phyloP scores from a whole-genome alignment of 2,329 filamentous ascomycete species.

The Epichloe festucae region DNA sequence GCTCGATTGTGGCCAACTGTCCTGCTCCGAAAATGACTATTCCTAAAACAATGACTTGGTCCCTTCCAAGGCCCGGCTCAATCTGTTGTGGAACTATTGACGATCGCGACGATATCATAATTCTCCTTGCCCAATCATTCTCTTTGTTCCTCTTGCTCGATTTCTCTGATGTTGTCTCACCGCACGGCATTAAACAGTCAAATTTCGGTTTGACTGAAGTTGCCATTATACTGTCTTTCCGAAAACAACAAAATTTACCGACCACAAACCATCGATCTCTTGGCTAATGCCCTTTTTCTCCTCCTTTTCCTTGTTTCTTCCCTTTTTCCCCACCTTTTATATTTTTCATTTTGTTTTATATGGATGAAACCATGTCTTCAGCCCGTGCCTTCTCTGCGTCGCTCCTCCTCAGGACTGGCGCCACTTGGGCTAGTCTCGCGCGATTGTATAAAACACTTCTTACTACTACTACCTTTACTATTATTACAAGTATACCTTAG shows the following conservation, averaged over 20 bases:
- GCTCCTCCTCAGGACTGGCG: not conserved
- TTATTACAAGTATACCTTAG: not conserved
- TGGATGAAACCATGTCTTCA: not conserved
- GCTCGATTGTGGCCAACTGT: not conserved
- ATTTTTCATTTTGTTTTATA: not conserved
- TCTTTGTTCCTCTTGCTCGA: not conserved
- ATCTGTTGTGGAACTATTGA: not conserved
- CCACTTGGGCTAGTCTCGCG: not conserved
- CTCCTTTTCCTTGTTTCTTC: not conserved
- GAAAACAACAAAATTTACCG: not conserved
- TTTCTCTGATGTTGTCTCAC: not conserved
- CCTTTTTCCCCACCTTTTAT: not conserved
- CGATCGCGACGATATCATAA: slow-evolving; percentile 3
- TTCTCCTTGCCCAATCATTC: not conserved
- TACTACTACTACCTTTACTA: not conserved
- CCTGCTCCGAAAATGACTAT: not conserved
- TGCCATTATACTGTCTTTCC: not conserved
- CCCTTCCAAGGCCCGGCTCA: not conserved
- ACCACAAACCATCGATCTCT: not conserved
- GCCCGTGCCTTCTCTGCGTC: not conserved
- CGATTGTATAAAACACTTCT: not conserved
- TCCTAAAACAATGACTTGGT: not conserved
- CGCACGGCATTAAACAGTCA: not conserved
- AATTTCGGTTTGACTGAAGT: not conserved
- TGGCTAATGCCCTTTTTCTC: not conserved